Base-by-base conservation (phyloP, 345 rosid species). In the Melaleuca quinquenervia region DNA sequence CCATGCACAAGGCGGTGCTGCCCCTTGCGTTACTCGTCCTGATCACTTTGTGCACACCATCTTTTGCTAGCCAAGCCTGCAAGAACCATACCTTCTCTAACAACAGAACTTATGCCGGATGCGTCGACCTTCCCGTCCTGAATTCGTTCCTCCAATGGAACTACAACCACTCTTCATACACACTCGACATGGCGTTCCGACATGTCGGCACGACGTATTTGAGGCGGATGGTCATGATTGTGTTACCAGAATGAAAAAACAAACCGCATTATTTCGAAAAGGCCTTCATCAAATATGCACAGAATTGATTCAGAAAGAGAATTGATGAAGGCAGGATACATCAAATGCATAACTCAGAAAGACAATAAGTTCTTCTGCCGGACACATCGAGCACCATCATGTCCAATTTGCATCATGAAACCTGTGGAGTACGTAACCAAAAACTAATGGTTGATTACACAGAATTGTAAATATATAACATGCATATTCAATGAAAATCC, bases 61-160 rank as follows among this genome's bases (percentile, higher is more conserved):
- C 45, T 64, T 64, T 64, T 3, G 76, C 76, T 64, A 16, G 22
- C 11, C 95, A 89, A 74, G 50, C 32, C 58, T 95, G 98, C 87
- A 0, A 9, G 1, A 24, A 14, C 44, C 86, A 85, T 84, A 87
- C 86, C 20, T 94, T 95, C 89, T 1, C 87, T 7, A 82, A 62
- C 24, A 93, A 86, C 89, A 50, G 12, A 1, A 16, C 32, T 3
- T 95, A 78, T 84, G 10, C 76, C 18, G 3, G n/a, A 18, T 96
- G 98, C 84, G 62, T 10, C 21, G 83, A 82, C 44, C 96, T 96
- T 29, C 32, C 91, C 0, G 89, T 83, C 18, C 86, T 94, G 41
- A 93, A 86, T 55, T 90, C 94, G 8, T 93, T 51, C 87, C 92
- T 96, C 29, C 95, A 96, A 86, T 96, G 96, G 95, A 94, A 78